phyloP scores from a whole-genome alignment of 2,329 filamentous ascomycete genomes.

The Verruconis gallopava region DNA sequence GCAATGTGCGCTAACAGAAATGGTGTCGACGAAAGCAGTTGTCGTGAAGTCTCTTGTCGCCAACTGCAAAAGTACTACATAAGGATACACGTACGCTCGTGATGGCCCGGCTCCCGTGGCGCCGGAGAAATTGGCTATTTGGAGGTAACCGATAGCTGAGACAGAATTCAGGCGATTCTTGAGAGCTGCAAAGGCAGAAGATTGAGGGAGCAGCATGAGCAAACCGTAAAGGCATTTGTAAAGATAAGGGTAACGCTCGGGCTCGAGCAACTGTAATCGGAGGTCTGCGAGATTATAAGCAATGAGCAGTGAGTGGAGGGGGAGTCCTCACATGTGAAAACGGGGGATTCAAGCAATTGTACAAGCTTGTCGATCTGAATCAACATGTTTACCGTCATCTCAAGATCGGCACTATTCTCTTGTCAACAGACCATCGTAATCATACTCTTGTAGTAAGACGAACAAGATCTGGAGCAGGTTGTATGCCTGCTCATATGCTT shows the following conservation, averaged over 20 bases:
- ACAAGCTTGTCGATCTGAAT: constrained; percentile 99
- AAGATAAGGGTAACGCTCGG: constrained; percentile 84
- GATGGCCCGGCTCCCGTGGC: background rate
- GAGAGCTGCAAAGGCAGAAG: constrained; percentile 87
- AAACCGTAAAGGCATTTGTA: constrained; percentile 98
- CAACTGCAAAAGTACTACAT: constrained; percentile 1
- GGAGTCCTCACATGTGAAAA: constrained; percentile 71
- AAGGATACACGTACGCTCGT: constrained; percentile 51
- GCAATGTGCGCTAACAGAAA: constrained; percentile 11
- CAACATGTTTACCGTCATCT: constrained; percentile 97
- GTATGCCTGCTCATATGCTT: constrained; percentile 97
- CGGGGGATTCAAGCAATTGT: constrained; percentile 88
- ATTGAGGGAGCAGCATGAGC: constrained; percentile 96
- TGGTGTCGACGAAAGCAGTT: constrained; percentile 15
- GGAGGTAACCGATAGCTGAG: constrained; percentile 89
- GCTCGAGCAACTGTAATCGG: constrained; percentile 85
- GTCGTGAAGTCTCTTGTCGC: constrained; percentile 11
- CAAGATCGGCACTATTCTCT: constrained; percentile 64
- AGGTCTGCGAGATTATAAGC: constrained; percentile 49
- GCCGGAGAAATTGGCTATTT: constrained; percentile 47
- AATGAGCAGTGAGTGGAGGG: background rate
- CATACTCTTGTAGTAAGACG: too few species aligned
- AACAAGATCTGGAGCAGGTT: constrained; percentile 92
- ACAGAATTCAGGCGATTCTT: constrained; percentile 97
- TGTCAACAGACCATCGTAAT: too few species aligned